Conservation (phyloP, 352 stramenopile genomes). For the Peronospora belbahrii region DNA sequence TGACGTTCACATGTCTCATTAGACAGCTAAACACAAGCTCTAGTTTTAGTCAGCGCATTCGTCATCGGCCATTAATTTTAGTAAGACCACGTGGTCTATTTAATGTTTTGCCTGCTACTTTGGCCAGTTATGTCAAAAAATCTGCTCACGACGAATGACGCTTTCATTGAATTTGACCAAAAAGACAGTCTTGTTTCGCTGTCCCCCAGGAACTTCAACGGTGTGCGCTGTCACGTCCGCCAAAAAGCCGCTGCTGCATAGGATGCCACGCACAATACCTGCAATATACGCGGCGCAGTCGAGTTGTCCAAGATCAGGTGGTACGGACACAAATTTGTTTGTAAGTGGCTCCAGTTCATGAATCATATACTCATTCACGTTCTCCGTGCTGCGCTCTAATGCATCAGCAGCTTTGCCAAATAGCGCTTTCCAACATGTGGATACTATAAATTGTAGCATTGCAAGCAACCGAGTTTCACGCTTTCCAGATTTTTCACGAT, state of each 20-base stretch:
- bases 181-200: slow-evolving; percentile 80
- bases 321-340: slow-evolving; percentile 95
- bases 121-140: slow-evolving; percentile 37
- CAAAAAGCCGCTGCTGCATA: slow-evolving; percentile 79
- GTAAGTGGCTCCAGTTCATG: slow-evolving; percentile 90
- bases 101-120: slow-evolving; percentile 14
- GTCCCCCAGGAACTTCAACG: slow-evolving; percentile 52
- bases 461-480: slow-evolving; percentile 80
- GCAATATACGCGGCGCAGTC: slow-evolving; percentile 95
- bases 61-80: slow-evolving; percentile 3
- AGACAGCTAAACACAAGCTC: slow-evolving; percentile 1
- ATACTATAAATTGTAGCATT: slow-evolving; percentile 92
- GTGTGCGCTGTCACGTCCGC: slow-evolving; percentile 70
- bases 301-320: slow-evolving; percentile 91
- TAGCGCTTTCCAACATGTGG: slow-evolving; percentile 91
- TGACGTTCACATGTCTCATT: slow-evolving; percentile 45
- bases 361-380: slow-evolving; percentile 99
- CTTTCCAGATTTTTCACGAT: slow-evolving; percentile 70
- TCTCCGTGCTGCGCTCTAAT: slow-evolving; percentile 94
- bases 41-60: neutral
- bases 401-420: slow-evolving; percentile 96
- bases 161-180: slow-evolving; percentile 82
- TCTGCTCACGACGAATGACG: slow-evolving; percentile 74
- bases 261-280: slow-evolving; percentile 88
- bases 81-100: slow-evolving; percentile 32